Base-by-base conservation (phyloP, 805 yeast species). In the Suhomyces sp. region DNA sequence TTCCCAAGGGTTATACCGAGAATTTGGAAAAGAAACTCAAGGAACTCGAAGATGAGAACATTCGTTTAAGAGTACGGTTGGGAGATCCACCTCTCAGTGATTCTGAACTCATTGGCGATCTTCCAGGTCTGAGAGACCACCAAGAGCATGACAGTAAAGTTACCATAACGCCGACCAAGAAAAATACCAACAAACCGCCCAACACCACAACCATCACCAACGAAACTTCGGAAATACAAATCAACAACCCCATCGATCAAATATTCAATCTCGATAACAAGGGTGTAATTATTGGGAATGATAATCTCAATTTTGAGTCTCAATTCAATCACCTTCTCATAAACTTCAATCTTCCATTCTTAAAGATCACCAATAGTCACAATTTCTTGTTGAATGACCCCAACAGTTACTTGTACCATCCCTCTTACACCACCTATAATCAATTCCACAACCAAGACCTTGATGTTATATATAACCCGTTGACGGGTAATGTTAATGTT, bases 1-100 rank as follows among this genome's bases (percentile, higher is more conserved):
- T 83, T 42, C 91, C 93, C 3, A 80, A 81, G 48, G 91, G 93
- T 0, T 84, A 84, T 51, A 84, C 95, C 1, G 87, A 82, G 58
- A 79, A 77, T 47, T 60, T 84, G 45, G 95, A 84, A 50, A 70
- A 68, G 36, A 78, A 76, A 46, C 64, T 84, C 28, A 70, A 77
- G 21, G 72, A 71, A 21, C 60, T 83, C 36, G 88, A 83, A 51
- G 74, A 75, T 28, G 81, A 76, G 40, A 64, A 74, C 37, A 60
- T 76, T 27, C 53, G 63, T 30, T 21, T 33, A 15, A 33, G 30
- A 7, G 5, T 12, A 9, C 23, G 14, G 14, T 16, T 31, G 20
- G n/a, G n/a, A n/a, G n/a, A n/a, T n/a, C n/a, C n/a, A n/a, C n/a
- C n/a, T n/a, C 17, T 13, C 7, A 29, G 29, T 12, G 15, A 19